These are phyloP conservation scores for Helianthus tuberosus DNA, from an alignment of 129 eudicot species.

Conservation along the genomic window DNA sequence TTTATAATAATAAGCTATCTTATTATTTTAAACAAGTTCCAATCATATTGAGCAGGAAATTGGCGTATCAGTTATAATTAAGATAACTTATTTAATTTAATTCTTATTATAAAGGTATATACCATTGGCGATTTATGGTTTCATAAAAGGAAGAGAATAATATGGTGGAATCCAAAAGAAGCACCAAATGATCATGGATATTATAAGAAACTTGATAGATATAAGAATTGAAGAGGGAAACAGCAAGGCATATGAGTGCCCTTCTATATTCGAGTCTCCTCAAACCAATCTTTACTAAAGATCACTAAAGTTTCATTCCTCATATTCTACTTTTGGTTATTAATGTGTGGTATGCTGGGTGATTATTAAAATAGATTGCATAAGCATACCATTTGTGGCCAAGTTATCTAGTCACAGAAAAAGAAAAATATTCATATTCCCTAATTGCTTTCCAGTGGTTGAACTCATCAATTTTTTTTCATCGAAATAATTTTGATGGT, in stretches of 20 bases:
- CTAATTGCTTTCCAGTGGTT: not conserved
- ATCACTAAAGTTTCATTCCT: slow-evolving; percentile 16
- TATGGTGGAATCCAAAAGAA: not conserved
- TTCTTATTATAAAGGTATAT: not conserved
- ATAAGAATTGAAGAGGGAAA: slow-evolving; percentile 16
- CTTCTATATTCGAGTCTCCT: not conserved
- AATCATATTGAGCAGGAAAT: not conserved
- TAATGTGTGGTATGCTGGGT: not conserved
- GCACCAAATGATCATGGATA: slow-evolving; percentile 17
- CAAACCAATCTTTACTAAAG: slow-evolving; percentile 1
- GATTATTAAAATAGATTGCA: not conserved
- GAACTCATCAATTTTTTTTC: not conserved
- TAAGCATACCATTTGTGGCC: not conserved
- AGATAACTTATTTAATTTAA: too few relatives aligned
- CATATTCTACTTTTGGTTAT: slow-evolving; percentile 13
- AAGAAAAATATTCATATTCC: not conserved
- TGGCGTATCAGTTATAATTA: slow-evolving; percentile 1
- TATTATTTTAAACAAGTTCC: not conserved
- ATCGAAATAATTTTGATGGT: not conserved
- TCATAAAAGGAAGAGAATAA: slow-evolving; percentile 6
- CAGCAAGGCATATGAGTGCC: slow-evolving; percentile 28
- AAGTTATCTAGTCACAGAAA: slow-evolving; percentile 15
- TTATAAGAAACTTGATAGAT: slow-evolving; percentile 21
- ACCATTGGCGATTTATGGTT: not conserved
- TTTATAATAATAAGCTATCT: not conserved